Base-by-base conservation (phyloP, 1,284 basidiomycete genomes). In the Melampsora larici-populina region DNA sequence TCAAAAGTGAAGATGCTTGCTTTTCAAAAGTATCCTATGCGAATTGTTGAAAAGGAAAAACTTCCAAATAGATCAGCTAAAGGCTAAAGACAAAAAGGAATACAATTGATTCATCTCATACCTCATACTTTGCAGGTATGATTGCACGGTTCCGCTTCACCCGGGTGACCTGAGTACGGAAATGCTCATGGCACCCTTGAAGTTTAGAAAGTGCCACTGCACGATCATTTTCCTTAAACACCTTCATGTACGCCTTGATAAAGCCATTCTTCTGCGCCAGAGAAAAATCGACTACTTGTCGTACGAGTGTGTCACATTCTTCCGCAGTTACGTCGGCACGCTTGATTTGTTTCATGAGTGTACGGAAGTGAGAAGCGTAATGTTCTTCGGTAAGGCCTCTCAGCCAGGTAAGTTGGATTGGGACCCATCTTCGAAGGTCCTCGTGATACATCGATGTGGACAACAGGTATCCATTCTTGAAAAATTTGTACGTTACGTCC, bases 181-280 rank as follows among this genome's bases (percentile, higher is more conserved):
- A 70, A 36, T 70, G 68, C 26, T 58, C 26, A n/a, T 58, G 68
- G 21, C 68, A 70, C 18, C 68, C 68, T 24, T 51, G 40, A 1
- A 70, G 5, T 24, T 17, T 70, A 1, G 17, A 11, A 1, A 55
- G 15, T 0, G 49, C 68, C 13, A 36, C 18, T 1, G 24, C n/a
- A 21, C 49, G 6, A n/a, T 55, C 49, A 26, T 29, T 15, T 7
- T 58, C 6, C 15, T 55, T 1, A 58, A 70, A 70, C 0, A 70
- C 48, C 18, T 70, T 26, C 26, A 70, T 70, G 64, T 66, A 66
- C 4, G 24, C 64, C 15, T 26, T 1, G 36, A 66, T 66, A 43
- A 31, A 31, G 17, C n/a, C n/a, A n/a, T n/a, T n/a, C n/a, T n/a
- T n/a, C n/a, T n/a, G n/a, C n/a, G n/a, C n/a, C n/a, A n/a, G n/a